Conservation (phyloP, 2,329 filamentous ascomycete species). For the Arthrobotrys pseudoclavata region DNA sequence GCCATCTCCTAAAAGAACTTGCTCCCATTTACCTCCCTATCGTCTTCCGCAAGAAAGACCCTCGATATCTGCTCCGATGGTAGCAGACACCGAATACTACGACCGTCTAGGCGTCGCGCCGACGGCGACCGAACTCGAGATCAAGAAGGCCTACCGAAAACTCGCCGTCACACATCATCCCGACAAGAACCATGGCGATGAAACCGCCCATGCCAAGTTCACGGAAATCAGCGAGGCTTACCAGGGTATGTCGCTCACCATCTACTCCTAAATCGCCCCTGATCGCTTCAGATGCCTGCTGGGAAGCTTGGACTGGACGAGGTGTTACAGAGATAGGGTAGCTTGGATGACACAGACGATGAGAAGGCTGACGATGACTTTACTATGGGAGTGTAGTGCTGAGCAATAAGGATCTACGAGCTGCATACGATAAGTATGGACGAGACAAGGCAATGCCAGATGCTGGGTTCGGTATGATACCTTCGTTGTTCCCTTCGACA, state of each 20-base stretch:
- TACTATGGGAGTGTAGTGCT: slow-evolving; percentile 72
- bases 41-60: background rate
- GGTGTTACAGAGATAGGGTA: background rate
- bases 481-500: background rate
- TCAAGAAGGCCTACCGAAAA: slow-evolving; percentile 97
- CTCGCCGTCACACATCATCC: slow-evolving; percentile 83
- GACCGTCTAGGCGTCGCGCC: slow-evolving; percentile 87
- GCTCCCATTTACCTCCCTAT: background rate
- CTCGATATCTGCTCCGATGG: slow-evolving; percentile 73
- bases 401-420: slow-evolving; percentile 86
- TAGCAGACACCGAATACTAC: slow-evolving; percentile 84
- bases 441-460: slow-evolving; percentile 93
- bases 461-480: slow-evolving; percentile 79
- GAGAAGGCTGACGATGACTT: background rate
- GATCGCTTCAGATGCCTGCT: too few relatives aligned
- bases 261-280: slow-evolving; percentile 11
- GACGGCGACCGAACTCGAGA: slow-evolving; percentile 88
- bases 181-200: slow-evolving; percentile 99
- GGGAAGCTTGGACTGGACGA: background rate
- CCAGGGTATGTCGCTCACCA: slow-evolving; percentile 68
- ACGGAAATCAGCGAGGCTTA: slow-evolving; percentile 77
- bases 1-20: background rate
- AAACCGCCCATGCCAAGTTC: slow-evolving; percentile 92
- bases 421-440: slow-evolving; percentile 95
- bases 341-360: background rate